Evolutionary conservation across 2,329 filamentous ascomycete genomes (phyloP).

Genomic region (Dactylellina drechsleri): DNA sequence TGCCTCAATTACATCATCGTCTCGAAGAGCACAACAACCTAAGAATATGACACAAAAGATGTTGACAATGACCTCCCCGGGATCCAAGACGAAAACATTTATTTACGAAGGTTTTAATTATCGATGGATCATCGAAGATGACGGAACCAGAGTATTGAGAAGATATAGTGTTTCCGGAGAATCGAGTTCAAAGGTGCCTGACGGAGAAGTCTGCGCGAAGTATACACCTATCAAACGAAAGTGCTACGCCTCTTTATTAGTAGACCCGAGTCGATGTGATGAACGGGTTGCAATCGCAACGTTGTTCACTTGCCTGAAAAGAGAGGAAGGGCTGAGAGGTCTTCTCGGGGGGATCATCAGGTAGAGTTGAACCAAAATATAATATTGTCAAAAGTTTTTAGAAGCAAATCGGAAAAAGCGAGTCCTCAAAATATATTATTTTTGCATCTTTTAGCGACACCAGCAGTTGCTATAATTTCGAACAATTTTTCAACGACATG

Average conservation of each 20-base stretch:
- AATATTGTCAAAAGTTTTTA: too few species aligned
- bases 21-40: constrained; percentile 24
- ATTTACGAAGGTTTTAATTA: constrained; percentile 40
- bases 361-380: constrained; percentile 1
- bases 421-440: constrained; percentile 1
- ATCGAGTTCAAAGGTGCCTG: constrained; percentile 21
- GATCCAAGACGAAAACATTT: constrained; percentile 29
- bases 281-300: constrained; percentile 52
- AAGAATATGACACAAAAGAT: constrained; percentile 53
- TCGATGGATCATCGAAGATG: constrained; percentile 47
- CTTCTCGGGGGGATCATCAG: constrained; percentile 47
- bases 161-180: constrained; percentile 30
- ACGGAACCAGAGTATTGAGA: constrained; percentile 32
- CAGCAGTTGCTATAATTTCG: too few species aligned
- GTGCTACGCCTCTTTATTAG: constrained; percentile 34
- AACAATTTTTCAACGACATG: too few species aligned
- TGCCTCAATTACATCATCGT: constrained; percentile 32
- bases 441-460: neutral
- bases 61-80: constrained; percentile 51
- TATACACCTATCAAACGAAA: constrained; percentile 50
- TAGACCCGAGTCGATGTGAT: constrained; percentile 50
- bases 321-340: constrained; percentile 47
- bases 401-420: too few species aligned
- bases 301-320: constrained; percentile 38
- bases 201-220: constrained; percentile 46